phyloP scores from a whole-genome alignment of 257 asterid species.

The Nicotiana tabacum region DNA sequence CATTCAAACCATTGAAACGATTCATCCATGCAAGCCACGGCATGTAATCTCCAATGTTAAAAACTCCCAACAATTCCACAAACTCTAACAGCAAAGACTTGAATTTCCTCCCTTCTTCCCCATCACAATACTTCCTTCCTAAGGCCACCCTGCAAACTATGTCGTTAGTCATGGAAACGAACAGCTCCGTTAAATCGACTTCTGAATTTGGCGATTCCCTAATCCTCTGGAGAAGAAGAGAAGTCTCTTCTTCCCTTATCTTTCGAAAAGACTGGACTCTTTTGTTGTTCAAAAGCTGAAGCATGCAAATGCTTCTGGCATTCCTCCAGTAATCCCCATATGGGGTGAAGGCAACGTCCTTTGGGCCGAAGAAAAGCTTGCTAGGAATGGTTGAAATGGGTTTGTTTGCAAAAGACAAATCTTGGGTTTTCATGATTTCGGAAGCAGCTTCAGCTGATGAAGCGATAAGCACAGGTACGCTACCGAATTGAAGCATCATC shows the following conservation, averaged over 20 bases:
- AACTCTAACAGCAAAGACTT: not conserved
- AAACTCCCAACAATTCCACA: not conserved
- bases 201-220: not conserved
- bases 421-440: slow-evolving; percentile 43
- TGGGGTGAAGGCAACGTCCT: slow-evolving; percentile 27
- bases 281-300: slow-evolving; percentile 38
- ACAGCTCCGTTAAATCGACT: not conserved
- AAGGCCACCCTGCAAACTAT: not conserved
- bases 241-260: slow-evolving; percentile 37
- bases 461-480: slow-evolving; percentile 27
- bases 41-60: not conserved
- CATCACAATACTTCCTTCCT: not conserved
- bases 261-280: slow-evolving; percentile 31
- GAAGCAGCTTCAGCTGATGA: slow-evolving; percentile 40
- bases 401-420: slow-evolving; percentile 33
- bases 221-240: not conserved
- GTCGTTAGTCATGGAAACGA: not conserved
- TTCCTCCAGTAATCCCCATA: slow-evolving; percentile 48
- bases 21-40: slow-evolving; percentile 12
- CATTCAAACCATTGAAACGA: slow-evolving; percentile 9
- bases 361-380: slow-evolving; percentile 12
- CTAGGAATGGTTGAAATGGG: slow-evolving; percentile 19
- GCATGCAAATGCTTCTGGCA: slow-evolving; percentile 32
- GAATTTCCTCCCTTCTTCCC: not conserved
- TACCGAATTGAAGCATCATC: slow-evolving; percentile 42